Base-by-base conservation (phyloP, 2,329 filamentous ascomycete genomes). In the Aspergillus sp. region DNA sequence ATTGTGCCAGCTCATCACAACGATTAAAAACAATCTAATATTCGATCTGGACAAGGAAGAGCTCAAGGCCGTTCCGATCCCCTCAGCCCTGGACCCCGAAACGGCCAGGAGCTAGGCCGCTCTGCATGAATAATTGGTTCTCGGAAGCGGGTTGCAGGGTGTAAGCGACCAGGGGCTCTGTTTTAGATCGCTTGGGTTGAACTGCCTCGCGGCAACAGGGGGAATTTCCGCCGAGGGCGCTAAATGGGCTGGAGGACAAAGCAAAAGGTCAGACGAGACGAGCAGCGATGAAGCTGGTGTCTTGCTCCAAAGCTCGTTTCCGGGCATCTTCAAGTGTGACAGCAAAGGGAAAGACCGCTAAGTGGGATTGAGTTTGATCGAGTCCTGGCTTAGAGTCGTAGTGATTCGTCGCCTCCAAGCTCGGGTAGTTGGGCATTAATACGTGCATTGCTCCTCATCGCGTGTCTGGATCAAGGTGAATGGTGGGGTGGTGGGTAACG, bases 391-490 rank as follows among this genome's bases (percentile, higher is more conserved):
- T 14, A 52, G 55, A 52, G 53, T 41, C 17, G 44, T 43, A 35
- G 46, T 71, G 71, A 73, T 73, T 75, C 68, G 72, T 63, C 66
- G 69, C 69, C 55, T 66, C 59, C 67, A 58, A 61, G 66, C 70
- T 59, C 59, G 63, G 62, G 70, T 76, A 75, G 69, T 76, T 77
- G 74, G 74, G 75, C 75, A 77, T 69, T 71, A 69, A 74, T 74
- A 67, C 74, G 66, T 75, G 71, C 70, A 70, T 67, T 61, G 39
- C 17, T 21, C 27, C 43, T 55, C 37, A 51, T 55, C 33, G 64
- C 63, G 65, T 44, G 49, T 52, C 53, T 53, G 40, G 44, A 58
- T 43, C 52, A 59, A 56, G 55, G 44, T 39, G 45, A 41, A 31
- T 51, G 60, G 46, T 46, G 50, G 47, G 37, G 37, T 23, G 47